Percentiles rank a stretch among this genome's conserved stretches.
Evolutionary conservation across 495 filamentous ascomycete species (phyloP).

Genomic region (Penicillium riverlandense): DNA sequence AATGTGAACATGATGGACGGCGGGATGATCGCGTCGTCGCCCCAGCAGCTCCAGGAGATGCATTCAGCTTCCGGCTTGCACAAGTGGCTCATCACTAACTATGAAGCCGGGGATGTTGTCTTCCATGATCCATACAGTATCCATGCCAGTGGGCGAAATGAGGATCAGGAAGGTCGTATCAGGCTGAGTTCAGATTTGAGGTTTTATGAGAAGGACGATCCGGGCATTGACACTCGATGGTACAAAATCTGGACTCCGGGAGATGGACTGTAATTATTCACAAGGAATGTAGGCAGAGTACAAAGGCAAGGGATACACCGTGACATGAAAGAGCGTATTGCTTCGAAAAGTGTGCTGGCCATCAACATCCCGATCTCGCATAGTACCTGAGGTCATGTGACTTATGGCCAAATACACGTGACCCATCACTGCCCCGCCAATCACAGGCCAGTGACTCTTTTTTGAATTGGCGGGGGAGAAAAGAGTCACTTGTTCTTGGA

Average conservation of each 20-base stretch:
- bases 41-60: slow-evolving; percentile 9
- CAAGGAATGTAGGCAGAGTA: too few relatives aligned
- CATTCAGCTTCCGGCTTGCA: slow-evolving; percentile 6
- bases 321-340: too few relatives aligned
- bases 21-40: slow-evolving; percentile 11
- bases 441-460: too few relatives aligned
- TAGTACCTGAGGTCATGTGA: too few relatives aligned
- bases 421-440: too few relatives aligned
- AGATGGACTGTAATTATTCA: slow-evolving; percentile 11
- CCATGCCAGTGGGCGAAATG: slow-evolving; percentile 41
- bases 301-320: too few relatives aligned
- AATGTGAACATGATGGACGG: slow-evolving; percentile 15
- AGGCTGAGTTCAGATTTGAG: slow-evolving; percentile 42
- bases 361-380: too few relatives aligned
- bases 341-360: too few relatives aligned
- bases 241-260: slow-evolving; percentile 14
- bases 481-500: too few relatives aligned
- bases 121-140: slow-evolving; percentile 45
- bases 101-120: slow-evolving; percentile 49
- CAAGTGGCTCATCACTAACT: slow-evolving; percentile 40
- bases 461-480: too few relatives aligned
- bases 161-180: slow-evolving; percentile 37
- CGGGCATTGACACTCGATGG: slow-evolving; percentile 25
- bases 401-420: too few relatives aligned
- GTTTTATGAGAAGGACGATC: slow-evolving; percentile 32